phyloP scores from a whole-genome alignment of 768 basidiomycete species.

The Psilocybe tampanensis region DNA sequence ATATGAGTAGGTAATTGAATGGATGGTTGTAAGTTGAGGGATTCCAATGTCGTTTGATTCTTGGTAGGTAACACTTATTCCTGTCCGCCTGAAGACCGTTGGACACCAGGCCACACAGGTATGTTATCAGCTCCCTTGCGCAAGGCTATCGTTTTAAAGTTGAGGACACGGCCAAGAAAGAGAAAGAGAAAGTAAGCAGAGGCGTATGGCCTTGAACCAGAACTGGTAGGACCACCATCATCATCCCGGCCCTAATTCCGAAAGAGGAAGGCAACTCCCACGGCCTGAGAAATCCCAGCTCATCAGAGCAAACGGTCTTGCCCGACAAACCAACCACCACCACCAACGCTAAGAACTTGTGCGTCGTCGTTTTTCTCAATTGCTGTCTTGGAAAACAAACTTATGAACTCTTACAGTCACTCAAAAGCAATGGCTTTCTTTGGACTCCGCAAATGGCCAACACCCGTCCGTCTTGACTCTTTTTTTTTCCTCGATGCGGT shows the following conservation, averaged over 20 bases:
- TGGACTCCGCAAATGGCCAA: conserved; percentile 81
- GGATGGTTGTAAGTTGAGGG: no score
- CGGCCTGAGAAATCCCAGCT: conserved; percentile 21
- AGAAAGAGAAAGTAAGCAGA: not conserved
- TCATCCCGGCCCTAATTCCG: not conserved
- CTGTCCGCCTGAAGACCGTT: no score
- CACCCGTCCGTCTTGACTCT: conserved; percentile 61
- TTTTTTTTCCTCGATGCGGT: conserved; percentile 12
- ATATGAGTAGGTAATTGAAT: not conserved
- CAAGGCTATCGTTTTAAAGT: no score
- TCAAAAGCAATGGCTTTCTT: conserved; percentile 65
- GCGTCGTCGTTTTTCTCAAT: conserved; percentile 4
- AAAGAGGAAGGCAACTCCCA: conserved; percentile 33
- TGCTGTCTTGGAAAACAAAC: not conserved
- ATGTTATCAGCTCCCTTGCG: no score
- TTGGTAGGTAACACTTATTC: no score
- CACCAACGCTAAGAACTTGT: conserved; percentile 20
- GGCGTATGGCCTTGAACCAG: not conserved
- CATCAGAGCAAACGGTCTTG: conserved; percentile 40
- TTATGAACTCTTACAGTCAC: not conserved
- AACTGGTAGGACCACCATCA: not conserved
- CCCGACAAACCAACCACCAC: conserved; percentile 36
- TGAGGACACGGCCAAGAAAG: not conserved
- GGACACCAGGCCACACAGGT: no score
- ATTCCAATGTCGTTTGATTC: no score